Percentiles rank a stretch among this genome's conserved stretches.
phyloP scores from a whole-genome alignment of 2,329 filamentous ascomycete genomes.

The Aspergillus neoniger region DNA sequence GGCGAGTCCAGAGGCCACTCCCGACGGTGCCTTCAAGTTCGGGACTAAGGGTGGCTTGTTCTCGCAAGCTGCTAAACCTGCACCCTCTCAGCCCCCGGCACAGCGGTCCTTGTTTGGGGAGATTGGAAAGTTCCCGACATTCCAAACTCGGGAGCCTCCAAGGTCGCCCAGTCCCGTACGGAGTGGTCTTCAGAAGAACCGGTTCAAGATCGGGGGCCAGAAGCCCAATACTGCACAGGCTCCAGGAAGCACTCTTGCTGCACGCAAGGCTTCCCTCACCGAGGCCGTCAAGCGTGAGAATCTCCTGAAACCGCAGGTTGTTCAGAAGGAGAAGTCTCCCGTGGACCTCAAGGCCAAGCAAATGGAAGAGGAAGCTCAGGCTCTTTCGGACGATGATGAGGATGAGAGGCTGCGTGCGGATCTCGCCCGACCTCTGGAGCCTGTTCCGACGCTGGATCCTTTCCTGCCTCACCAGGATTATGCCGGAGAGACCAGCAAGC shows the following conservation, averaged over 20 bases:
- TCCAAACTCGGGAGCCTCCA: slow-evolving; percentile 38
- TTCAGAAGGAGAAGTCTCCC: slow-evolving; percentile 30
- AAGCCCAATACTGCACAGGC: slow-evolving; percentile 43
- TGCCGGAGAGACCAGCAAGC: slow-evolving; percentile 46
- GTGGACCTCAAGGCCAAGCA: slow-evolving; percentile 35
- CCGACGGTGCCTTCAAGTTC: slow-evolving; percentile 48
- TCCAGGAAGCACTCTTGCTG: slow-evolving; percentile 42
- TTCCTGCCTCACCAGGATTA: slow-evolving; percentile 53
- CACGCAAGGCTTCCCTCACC: slow-evolving; percentile 42
- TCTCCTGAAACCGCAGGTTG: slow-evolving; percentile 22
- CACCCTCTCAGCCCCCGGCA: slow-evolving; percentile 3
- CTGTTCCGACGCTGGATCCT: slow-evolving; percentile 48
- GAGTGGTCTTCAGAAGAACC: slow-evolving; percentile 27
- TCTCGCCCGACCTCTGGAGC: slow-evolving; percentile 45
- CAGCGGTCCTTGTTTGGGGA: slow-evolving; percentile 48
- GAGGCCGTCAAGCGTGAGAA: slow-evolving; percentile 35
- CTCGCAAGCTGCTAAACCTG: slow-evolving; percentile 37
- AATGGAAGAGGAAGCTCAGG: slow-evolving; percentile 34
- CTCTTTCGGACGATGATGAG: slow-evolving; percentile 50
- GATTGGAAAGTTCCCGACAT: slow-evolving; percentile 40
- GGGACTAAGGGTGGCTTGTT: slow-evolving; percentile 45
- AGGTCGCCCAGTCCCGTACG: slow-evolving; percentile 52
- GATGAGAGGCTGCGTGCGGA: slow-evolving; percentile 50
- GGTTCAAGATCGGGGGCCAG: slow-evolving; percentile 34
- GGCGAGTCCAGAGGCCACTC: slow-evolving; percentile 43